Evolutionary conservation across 169 alveolate genomes (phyloP).

Genomic region (Plasmodium ovale): DNA sequence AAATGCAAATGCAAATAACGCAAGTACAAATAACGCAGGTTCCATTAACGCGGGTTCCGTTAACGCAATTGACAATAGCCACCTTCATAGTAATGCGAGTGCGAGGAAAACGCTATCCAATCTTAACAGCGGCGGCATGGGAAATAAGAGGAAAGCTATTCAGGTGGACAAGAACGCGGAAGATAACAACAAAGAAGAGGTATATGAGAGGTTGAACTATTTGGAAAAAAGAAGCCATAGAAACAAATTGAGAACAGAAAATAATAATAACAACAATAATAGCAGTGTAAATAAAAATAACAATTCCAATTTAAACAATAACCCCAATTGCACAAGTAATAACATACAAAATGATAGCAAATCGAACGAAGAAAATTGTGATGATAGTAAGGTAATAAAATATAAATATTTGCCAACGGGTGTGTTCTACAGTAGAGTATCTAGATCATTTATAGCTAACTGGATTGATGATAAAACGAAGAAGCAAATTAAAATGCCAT

Average conservation of each 20-base stretch:
- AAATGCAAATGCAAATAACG: too few species aligned
- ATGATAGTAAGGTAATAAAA: constrained; percentile 29
- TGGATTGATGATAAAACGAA: constrained; percentile 73
- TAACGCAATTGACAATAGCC: not conserved
- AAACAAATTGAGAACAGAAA: constrained; percentile 15
- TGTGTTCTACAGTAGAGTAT: constrained; percentile 68
- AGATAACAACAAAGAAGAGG: constrained; percentile 13
- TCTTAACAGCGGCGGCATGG: not conserved
- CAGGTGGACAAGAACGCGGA: constrained; percentile 16
- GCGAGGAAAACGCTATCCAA: not conserved
- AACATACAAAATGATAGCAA: not conserved
- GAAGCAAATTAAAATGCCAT: constrained; percentile 72
- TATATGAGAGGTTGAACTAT: constrained; percentile 38
- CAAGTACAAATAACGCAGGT: too few species aligned
- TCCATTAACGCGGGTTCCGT: too few species aligned
- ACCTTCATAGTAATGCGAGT: too few species aligned
- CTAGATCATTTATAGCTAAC: constrained; percentile 68
- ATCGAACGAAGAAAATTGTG: constrained; percentile 13
- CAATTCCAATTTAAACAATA: not conserved
- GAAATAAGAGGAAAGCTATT: not conserved
- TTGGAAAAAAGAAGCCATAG: constrained; percentile 66
- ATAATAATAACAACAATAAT: not conserved
- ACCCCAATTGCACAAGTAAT: not conserved
- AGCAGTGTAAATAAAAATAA: not conserved
- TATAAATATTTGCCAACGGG: constrained; percentile 72